These are phyloP conservation scores for Calcarisporium arbuscula DNA, from an alignment of 2,329 filamentous ascomycete genomes.

Conservation along the genomic window DNA sequence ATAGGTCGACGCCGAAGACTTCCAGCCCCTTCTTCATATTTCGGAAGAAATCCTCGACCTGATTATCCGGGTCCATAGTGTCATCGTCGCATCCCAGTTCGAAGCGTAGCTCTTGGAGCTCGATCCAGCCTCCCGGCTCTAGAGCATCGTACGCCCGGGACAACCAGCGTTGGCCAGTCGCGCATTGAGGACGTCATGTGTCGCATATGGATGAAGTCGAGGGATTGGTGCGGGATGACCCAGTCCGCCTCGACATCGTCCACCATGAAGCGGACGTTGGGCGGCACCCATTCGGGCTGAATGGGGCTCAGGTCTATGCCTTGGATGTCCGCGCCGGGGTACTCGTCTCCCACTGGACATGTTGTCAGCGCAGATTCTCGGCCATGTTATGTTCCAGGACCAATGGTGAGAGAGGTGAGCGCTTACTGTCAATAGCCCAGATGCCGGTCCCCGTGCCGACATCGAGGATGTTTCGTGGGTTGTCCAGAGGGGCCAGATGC, in stretches of 20 bases:
- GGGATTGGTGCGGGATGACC: conserved; percentile 27
- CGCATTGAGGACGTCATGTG: conserved; percentile 21
- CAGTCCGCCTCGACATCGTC: conserved; percentile 34
- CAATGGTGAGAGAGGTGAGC: not conserved
- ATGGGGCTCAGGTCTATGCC: conserved; percentile 34
- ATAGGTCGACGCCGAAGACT: conserved; percentile 24
- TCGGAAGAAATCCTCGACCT: conserved; percentile 22
- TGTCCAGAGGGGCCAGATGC: conserved; percentile 34
- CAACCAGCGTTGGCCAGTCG: conserved; percentile 19
- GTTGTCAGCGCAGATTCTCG: not conserved
- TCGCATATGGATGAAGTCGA: conserved; percentile 27
- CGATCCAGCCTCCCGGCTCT: conserved; percentile 40
- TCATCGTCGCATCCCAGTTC: conserved; percentile 22
- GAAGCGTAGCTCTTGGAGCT: conserved; percentile 29
- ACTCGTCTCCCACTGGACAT: conserved; percentile 27
- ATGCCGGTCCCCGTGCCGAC: conserved; percentile 27
- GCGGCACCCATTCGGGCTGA: conserved; percentile 24
- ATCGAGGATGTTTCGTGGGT: conserved; percentile 31
- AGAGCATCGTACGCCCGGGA: conserved; percentile 12
- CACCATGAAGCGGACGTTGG: conserved; percentile 30
- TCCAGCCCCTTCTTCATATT: conserved; percentile 20
- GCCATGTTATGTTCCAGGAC: not conserved
- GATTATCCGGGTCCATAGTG: conserved; percentile 17
- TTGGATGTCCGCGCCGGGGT: conserved; percentile 28
- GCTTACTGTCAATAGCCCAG: conserved; percentile 40